Conservation (phyloP, 768 basidiomycete genomes). For the Trametes cinnabarina region DNA sequence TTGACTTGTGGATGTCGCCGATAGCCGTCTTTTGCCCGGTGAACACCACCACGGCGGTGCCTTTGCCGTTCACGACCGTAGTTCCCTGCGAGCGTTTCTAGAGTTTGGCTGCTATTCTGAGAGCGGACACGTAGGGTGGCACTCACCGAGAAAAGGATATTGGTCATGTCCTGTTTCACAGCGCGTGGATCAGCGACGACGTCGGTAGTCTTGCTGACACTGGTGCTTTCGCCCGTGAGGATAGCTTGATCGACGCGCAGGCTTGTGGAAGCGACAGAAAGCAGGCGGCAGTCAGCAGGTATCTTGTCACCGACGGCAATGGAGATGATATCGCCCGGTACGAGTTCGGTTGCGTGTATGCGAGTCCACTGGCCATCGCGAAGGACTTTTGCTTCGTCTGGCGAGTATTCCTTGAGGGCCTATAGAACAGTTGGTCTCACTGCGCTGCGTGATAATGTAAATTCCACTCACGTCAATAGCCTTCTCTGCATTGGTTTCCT, state of each 20-base stretch:
- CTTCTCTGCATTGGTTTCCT: conserved; percentile 94
- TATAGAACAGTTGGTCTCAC: conserved; percentile 31
- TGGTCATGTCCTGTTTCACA: conserved; percentile 97
- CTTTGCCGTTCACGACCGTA: conserved; percentile 91
- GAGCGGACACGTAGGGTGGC: background rate
- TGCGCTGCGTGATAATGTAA: background rate
- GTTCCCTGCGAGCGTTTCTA: conserved; percentile 61
- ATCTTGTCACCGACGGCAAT: conserved; percentile 94
- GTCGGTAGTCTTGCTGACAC: conserved; percentile 77
- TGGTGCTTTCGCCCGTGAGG: conserved; percentile 89
- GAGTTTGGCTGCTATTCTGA: background rate
- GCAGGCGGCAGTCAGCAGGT: conserved; percentile 89
- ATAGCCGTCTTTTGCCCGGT: conserved; percentile 90
- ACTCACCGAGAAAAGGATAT: conserved; percentile 89
- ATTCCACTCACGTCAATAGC: conserved; percentile 87
- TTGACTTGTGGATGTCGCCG: conserved; percentile 96
- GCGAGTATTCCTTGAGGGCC: conserved; percentile 97
- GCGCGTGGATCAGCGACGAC: conserved; percentile 71
- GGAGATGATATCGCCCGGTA: conserved; percentile 90
- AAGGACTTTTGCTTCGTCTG: conserved; percentile 90
- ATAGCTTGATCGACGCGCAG: conserved; percentile 97
- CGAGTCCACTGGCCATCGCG: conserved; percentile 68
- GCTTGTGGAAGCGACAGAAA: conserved; percentile 88
- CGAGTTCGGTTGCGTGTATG: conserved; percentile 84
- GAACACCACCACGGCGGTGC: conserved; percentile 81